Conservation (phyloP, 768 basidiomycete genomes). For the Macrocybe gigantea region DNA sequence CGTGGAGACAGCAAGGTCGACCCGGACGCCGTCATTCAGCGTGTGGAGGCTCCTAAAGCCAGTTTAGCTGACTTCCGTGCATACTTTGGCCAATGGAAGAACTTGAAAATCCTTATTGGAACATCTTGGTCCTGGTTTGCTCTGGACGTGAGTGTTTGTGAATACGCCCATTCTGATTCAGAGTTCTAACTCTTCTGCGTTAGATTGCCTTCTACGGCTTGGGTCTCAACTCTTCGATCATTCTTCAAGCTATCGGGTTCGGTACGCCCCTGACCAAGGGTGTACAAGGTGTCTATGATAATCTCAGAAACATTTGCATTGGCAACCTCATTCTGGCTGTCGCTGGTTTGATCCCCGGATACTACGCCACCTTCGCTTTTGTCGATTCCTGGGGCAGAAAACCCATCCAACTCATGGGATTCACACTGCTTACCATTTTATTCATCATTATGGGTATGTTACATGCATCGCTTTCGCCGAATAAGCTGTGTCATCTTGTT, state of each 20-base stretch:
- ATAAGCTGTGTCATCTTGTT: slow-evolving; percentile 1
- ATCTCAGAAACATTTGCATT: slow-evolving; percentile 57
- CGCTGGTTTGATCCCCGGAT: slow-evolving; percentile 81
- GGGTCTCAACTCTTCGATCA: slow-evolving; percentile 75
- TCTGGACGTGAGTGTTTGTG: slow-evolving; percentile 53
- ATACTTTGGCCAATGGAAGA: slow-evolving; percentile 71
- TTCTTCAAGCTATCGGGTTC: slow-evolving; percentile 72
- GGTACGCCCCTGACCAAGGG: slow-evolving; percentile 37
- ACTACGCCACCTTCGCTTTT: slow-evolving; percentile 58
- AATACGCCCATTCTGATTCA: not conserved
- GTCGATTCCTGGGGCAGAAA: slow-evolving; percentile 81
- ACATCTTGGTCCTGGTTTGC: slow-evolving; percentile 86
- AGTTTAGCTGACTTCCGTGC: slow-evolving; percentile 56
- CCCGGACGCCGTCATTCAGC: slow-evolving; percentile 52
- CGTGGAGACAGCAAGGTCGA: slow-evolving; percentile 41
- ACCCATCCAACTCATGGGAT: slow-evolving; percentile 78
- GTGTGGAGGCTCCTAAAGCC: slow-evolving; percentile 65
- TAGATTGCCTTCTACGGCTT: slow-evolving; percentile 88
- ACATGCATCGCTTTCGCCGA: not conserved
- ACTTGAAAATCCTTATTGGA: slow-evolving; percentile 76
- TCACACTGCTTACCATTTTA: slow-evolving; percentile 56
- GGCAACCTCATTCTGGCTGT: slow-evolving; percentile 75
- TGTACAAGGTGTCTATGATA: slow-evolving; percentile 42
- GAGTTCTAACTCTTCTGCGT: not conserved
- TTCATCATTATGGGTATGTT: slow-evolving; percentile 65